Evolutionary conservation across 1,284 basidiomycete species (phyloP).

Genomic region (Fomes fomentarius): DNA sequence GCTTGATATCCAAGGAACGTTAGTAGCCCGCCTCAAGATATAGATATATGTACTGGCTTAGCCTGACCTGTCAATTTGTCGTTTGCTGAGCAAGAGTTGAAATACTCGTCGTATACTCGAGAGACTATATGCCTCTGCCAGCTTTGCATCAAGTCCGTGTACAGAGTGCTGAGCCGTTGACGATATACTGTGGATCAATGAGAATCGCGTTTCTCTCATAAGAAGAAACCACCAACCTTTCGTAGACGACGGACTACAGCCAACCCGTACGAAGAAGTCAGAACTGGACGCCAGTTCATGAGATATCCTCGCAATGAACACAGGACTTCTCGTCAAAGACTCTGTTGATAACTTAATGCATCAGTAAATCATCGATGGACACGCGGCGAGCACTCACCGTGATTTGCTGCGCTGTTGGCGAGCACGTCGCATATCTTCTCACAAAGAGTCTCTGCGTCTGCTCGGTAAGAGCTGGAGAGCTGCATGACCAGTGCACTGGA

Average conservation of each 20-base stretch:
- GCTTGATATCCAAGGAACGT: too few relatives aligned
- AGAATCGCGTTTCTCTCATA: too few relatives aligned
- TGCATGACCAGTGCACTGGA: constrained; percentile 42
- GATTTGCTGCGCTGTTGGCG: constrained; percentile 34
- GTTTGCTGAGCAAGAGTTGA: too few relatives aligned
- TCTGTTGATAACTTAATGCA: constrained; percentile 9
- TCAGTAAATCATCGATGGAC: not conserved
- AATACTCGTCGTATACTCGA: constrained; percentile 25
- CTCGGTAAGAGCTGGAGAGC: constrained; percentile 46
- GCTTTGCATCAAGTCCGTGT: constrained; percentile 45
- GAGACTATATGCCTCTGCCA: constrained; percentile 52
- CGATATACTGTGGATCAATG: constrained; percentile 52
- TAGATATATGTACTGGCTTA: too few relatives aligned
- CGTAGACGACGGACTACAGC: constrained; percentile 40
- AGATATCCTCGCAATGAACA: constrained; percentile 47
- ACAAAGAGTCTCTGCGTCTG: constrained; percentile 51
- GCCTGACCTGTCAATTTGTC: too few relatives aligned
- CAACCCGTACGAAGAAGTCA: constrained; percentile 23
- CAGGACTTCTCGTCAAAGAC: constrained; percentile 31
- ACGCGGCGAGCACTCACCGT: constrained; percentile 33
- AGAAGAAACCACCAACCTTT: constrained; percentile 39
- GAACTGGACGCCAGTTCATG: constrained; percentile 25
- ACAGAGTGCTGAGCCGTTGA: constrained; percentile 39
- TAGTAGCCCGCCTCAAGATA: too few relatives aligned
- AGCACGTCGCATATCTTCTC: constrained; percentile 43